Evolutionary conservation across 2,329 filamentous ascomycete genomes (phyloP), one percentile per base, ranked within the genome.

Genomic region (Ophiostoma populinum): DNA sequence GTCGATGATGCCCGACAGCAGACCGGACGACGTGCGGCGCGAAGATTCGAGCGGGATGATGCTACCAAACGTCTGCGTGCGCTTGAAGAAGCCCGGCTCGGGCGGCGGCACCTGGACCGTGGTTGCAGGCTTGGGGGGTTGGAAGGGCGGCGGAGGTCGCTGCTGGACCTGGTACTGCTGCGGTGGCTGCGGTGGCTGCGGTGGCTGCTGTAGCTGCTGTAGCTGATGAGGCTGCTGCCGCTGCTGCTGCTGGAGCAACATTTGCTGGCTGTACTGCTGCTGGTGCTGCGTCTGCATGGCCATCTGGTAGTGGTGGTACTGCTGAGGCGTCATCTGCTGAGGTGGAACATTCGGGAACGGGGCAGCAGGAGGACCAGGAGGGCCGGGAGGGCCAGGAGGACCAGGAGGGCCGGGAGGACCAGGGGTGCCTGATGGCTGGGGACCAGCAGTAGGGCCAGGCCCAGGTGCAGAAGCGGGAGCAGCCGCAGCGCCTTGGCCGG

Each of bases 141-240:
- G 21, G 21, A 22, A 22, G 21, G n/a, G n/a, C n/a, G n/a, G n/a
- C n/a, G n/a, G n/a, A n/a, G n/a, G n/a, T n/a, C n/a, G n/a, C n/a
- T n/a, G n/a, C n/a, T n/a, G n/a, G n/a, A n/a, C n/a, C n/a, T n/a
- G n/a, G n/a, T 36, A 26, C 29, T 36, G 33, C 4, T 13, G 25
- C 17, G 6, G 28, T 24, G 24, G 32, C 7, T 35, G 35, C 33
- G 50, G 47, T 16, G 49, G 26, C 11, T 37, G 34, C 43, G 42
- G 43, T 40, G 30, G 36, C 18, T 20, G 21, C 21, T 3, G 21
- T 16, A 22, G 35, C 3, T 4, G 9, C 19, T 29, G 32, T 44
- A 17, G 22, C 17, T 40, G 37, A n/a, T 38, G 35, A 19, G 34
- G 34, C 19, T 24, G 32, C 5, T 31, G 35, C 21, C 28, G 38